Base-by-base conservation (phyloP, 2,329 filamentous ascomycete genomes). In the Ilyonectria destructans region DNA sequence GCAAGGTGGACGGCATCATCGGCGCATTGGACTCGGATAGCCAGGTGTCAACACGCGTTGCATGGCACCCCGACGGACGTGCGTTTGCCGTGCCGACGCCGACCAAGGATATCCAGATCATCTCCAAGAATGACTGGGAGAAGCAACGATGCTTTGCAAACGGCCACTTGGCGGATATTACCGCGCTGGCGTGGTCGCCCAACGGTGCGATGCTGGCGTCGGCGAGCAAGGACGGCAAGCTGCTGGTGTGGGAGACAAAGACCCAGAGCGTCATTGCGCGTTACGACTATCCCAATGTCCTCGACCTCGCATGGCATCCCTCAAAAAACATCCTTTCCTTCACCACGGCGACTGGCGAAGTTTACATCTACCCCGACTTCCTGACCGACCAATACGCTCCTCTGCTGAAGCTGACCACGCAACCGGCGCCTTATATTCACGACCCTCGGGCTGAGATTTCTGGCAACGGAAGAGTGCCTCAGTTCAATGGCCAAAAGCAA, bases 21-120 rank as follows among this genome's bases (percentile, higher is more conserved):
- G 92, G 91, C 69, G 88, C 88, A 19, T 81, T 96, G 3, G 95
- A 98, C 65, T 88, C 90, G 1, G 94, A 96, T 51, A 76, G 73
- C 31, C 93, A 97, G 69, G 87, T 89, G 6, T 95, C 91, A 71
- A 92, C 94, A 4, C 88, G 88, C 76, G 90, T 92, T 6, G 89
- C 90, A 1, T 99, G 96, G 96, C 96, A 98, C 82, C 97, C 97
- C 0, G 96, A 98, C 78, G 96, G 96, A 21, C 90, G 94, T 72
- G 94, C 95, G 3, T 97, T 99, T 81, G 95, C 94, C 1, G 91
- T 93, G 21, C 91, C 94, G 0, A 97, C 95, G 21, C 89, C 92
- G 0, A 94, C 92, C 23, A 89, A 92, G 82, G 92, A 97, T 78
- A 90, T 97, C 31, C 92, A 97, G 76, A 89, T 98, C 45, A 88